Base-by-base conservation (phyloP, 2,329 filamentous ascomycete genomes). In the Aureobasidium subglaciale region DNA sequence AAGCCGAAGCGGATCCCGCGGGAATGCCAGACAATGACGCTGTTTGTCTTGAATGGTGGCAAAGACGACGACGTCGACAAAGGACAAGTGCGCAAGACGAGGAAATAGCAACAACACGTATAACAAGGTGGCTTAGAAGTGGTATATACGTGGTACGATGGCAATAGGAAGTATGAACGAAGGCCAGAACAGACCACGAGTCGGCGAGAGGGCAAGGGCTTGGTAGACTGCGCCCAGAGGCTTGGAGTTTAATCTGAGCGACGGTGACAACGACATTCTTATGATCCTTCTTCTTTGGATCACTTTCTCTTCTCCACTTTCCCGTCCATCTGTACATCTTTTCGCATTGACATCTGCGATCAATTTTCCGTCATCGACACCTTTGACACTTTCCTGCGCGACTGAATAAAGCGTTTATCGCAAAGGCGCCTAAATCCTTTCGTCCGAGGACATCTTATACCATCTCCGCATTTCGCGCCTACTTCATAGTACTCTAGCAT, bases 161-260 rank as follows among this genome's bases (percentile, higher is more conserved):
- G 22, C 13, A 16, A 25, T 15, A 8, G 10, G 10, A 24, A 27
- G 22, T 10, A n/a, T 29, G 15, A 24, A 27, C 13, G 9, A 8
- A 38, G 24, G 38, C 38, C 10, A 41, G 38, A 41, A 41, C 37
- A n/a, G n/a, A n/a, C 15, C 10, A 22, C 10, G 4, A 2, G 37
- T 20, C 37, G 32, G 30, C 45, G 45, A 37, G 10, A 15, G 15
- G 20, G 45, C 22, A 22, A 24, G 32, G 45, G 45, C 45, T 49
- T 49, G 45, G 45, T 49, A 50, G 22, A 38, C 46, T 50, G 46
- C 46, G 46, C 46, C 46, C 22, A 38, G 46, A 50, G 46, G 32
- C 46, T 50, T 50, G 46, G 46, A 50, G 29, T 5, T 38, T 38
- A 24, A 27, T 37, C 37, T 50, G 9, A 10, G 13, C 29, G 29